A percentile compares a stretch with the other conserved stretches of the same genome.
Conservation (phyloP, 2,329 filamentous ascomycete genomes). For the Zelopaecilomyces penicillatus region DNA sequence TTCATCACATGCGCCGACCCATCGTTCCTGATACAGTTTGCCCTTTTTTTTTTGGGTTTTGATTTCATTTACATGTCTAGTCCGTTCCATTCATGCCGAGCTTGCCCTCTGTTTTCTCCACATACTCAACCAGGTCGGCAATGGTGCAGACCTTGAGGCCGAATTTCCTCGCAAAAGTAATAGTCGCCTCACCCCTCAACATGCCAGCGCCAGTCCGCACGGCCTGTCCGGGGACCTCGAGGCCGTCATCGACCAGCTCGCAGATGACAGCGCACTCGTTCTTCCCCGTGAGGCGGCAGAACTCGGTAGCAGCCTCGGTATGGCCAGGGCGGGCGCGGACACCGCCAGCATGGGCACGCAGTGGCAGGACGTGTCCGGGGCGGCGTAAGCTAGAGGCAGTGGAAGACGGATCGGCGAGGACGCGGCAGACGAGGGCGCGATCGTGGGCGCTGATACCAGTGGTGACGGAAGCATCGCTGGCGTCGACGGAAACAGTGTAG, state of each 20-base stretch:
- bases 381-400: constrained; percentile 59
- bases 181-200: constrained; percentile 82
- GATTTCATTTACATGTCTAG: background rate
- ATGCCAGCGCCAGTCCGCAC: constrained; percentile 66
- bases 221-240: constrained; percentile 59
- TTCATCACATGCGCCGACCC: too few relatives aligned
- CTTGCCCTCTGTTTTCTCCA: constrained; percentile 67
- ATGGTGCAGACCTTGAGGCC: constrained; percentile 93
- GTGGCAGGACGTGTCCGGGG: constrained; percentile 84
- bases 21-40: too few relatives aligned
- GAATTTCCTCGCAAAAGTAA: constrained; percentile 81
- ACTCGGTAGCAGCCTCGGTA: constrained; percentile 87
- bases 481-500: constrained; percentile 86
- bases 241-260: constrained; percentile 84
- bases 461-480: constrained; percentile 60
- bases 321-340: constrained; percentile 75
- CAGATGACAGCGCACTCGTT: constrained; percentile 72
- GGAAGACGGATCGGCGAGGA: constrained; percentile 59
- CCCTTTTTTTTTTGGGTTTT: too few relatives aligned
- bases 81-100: constrained; percentile 28
- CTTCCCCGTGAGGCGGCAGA: constrained; percentile 80
- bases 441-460: constrained; percentile 91
- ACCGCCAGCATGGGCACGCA: constrained; percentile 71
- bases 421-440: constrained; percentile 70
- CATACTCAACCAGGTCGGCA: constrained; percentile 72